A percentile compares a stretch with the other conserved stretches of the same genome.
These are phyloP conservation scores for Hypoxylon sp. DNA, from an alignment of 2,329 filamentous ascomycete genomes.

Conservation along the genomic window DNA sequence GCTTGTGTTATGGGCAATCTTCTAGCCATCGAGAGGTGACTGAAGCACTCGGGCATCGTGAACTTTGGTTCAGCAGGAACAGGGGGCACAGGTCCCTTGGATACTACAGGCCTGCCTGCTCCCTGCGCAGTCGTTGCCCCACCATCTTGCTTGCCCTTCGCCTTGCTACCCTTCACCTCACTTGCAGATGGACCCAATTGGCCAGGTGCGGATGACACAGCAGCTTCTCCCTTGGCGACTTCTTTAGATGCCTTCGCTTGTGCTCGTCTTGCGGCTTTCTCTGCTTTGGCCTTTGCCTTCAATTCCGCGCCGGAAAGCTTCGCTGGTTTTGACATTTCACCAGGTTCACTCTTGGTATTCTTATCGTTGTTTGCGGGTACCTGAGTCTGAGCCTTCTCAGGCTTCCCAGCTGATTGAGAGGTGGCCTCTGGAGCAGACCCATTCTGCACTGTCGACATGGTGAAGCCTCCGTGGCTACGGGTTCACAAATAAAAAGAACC, in stretches of 20 bases:
- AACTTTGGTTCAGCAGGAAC: conserved; percentile 69
- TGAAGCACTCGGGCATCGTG: conserved; percentile 79
- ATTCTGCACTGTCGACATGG: conserved; percentile 42
- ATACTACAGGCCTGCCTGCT: conserved; percentile 49
- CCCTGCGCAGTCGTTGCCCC: conserved; percentile 49
- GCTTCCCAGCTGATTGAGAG: conserved; percentile 34
- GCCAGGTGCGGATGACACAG: conserved; percentile 52
- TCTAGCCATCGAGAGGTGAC: conserved; percentile 80
- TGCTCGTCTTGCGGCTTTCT: conserved; percentile 88
- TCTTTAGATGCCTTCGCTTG: conserved; percentile 72
- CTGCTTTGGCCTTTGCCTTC: conserved; percentile 90
- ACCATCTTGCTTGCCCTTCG: conserved; percentile 62
- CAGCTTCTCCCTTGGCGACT: conserved; percentile 56
- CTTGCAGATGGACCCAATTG: conserved; percentile 55
- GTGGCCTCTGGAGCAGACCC: conserved; percentile 41
- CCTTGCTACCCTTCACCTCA: conserved; percentile 63
- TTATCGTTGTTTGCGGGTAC: conserved; percentile 40
- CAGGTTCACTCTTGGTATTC: conserved; percentile 44
- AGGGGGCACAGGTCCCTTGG: conserved; percentile 55
- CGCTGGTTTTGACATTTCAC: conserved; percentile 52
- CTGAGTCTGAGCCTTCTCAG: conserved; percentile 32
- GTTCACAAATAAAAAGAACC: conserved; percentile 21
- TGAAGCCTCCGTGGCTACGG: conserved; percentile 12
- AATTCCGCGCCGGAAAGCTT: conserved; percentile 82
- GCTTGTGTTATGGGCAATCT: conserved; percentile 68